Evolutionary conservation across 2,329 filamentous ascomycete genomes (phyloP).

Genomic region (Pseudohalonectria lignicola): DNA sequence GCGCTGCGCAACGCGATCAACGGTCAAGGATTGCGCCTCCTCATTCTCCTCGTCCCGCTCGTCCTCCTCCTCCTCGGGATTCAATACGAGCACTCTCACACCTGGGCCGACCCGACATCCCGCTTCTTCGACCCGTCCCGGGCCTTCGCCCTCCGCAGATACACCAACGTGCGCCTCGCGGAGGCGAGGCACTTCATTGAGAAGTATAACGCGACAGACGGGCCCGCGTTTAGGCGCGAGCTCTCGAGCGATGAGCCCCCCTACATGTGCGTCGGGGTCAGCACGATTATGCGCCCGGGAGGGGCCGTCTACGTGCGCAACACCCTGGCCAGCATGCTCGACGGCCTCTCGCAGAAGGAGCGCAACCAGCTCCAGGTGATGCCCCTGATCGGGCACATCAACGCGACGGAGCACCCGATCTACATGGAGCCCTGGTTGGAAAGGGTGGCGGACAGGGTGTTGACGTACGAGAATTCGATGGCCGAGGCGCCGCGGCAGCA

Average conservation of each 20-base stretch:
- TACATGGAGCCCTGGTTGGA: not conserved
- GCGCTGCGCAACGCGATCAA: no score
- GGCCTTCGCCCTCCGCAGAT: not conserved
- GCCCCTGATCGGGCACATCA: not conserved
- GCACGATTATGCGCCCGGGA: not conserved
- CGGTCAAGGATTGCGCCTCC: no score
- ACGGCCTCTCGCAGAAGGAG: not conserved
- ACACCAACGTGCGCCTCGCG: not conserved
- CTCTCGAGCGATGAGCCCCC: no score
- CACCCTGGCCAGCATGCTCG: not conserved
- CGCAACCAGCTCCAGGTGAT: not conserved
- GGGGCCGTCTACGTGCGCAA: not conserved
- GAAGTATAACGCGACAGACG: not conserved
- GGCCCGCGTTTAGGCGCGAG: not conserved
- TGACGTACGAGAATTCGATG: not conserved
- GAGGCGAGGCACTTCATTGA: not conserved
- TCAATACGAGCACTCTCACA: no score
- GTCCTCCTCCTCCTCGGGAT: not conserved
- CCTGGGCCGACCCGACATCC: not conserved
- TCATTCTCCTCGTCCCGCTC: not conserved
- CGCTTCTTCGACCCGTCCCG: not conserved
- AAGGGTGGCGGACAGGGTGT: not conserved
- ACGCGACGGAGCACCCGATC: not conserved
- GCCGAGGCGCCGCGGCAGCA: not conserved
- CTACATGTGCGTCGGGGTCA: not conserved